Evolutionary conservation across 2,329 filamentous ascomycete genomes (phyloP).

Genomic region (Cryoendolithus antarcticus): DNA sequence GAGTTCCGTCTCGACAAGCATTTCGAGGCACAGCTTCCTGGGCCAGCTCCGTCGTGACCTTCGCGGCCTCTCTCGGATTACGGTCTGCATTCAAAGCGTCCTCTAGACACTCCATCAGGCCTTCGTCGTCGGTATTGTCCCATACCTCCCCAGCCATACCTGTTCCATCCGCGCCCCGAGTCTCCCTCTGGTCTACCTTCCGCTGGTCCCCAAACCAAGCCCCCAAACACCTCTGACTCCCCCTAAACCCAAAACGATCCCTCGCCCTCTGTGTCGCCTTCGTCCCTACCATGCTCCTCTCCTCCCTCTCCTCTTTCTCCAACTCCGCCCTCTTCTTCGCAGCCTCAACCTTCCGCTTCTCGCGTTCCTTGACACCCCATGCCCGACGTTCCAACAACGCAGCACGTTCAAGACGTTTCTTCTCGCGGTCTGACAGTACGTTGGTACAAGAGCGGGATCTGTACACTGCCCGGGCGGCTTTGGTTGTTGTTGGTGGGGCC

Average conservation of each 20-base stretch:
- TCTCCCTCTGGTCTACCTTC: not conserved
- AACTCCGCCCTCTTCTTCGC: constrained; percentile 18
- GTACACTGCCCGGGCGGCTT: constrained; percentile 22
- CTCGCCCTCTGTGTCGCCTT: constrained; percentile 16
- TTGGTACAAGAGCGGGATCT: constrained; percentile 17
- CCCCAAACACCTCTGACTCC: constrained; percentile 25
- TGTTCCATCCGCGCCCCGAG: not conserved
- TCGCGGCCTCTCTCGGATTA: constrained; percentile 2
- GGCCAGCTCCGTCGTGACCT: not conserved
- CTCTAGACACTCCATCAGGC: not conserved
- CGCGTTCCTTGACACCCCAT: constrained; percentile 20
- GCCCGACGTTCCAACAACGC: constrained; percentile 24
- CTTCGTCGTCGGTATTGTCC: constrained; percentile 1
- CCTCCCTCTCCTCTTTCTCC: constrained; percentile 13
- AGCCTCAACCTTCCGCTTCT: constrained; percentile 19
- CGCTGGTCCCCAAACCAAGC: constrained; percentile 19
- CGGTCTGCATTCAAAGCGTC: not conserved
- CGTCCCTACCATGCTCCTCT: constrained; percentile 10
- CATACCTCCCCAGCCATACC: not conserved
- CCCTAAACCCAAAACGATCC: constrained; percentile 23
- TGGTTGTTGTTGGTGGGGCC: not conserved
- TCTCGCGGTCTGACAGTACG: constrained; percentile 20
- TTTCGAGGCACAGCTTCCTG: constrained; percentile 10
- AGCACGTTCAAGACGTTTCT: constrained; percentile 21
- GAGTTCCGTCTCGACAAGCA: constrained; percentile 1